Conservation (phyloP, 208 protist species). For the Wallacemonas rigidus region DNA sequence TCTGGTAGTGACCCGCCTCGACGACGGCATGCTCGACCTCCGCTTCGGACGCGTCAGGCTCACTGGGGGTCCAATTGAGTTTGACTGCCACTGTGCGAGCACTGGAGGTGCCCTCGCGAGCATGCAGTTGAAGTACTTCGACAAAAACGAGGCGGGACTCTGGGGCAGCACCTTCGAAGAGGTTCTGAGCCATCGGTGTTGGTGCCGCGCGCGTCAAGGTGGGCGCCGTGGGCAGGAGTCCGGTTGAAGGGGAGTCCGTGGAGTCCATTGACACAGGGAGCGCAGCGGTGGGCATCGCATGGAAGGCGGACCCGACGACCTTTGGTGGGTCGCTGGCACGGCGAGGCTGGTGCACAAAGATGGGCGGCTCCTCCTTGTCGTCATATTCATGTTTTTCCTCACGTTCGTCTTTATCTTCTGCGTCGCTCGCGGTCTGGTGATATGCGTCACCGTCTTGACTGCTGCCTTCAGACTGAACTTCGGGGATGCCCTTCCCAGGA, state of each 20-base stretch:
- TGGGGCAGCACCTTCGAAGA: slow-evolving; percentile 45
- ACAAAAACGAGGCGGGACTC: slow-evolving; percentile 26
- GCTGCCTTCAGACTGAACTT: background rate
- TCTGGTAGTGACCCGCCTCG: slow-evolving; percentile 23
- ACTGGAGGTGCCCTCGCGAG: slow-evolving; percentile 22
- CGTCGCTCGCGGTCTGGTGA: background rate
- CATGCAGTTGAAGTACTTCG: slow-evolving; percentile 29
- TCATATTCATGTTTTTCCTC: slow-evolving; percentile 14
- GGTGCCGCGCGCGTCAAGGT: background rate
- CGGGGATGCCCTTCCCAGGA: background rate
- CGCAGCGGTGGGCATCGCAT: background rate
- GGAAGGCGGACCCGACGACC: background rate
- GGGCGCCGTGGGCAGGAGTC: background rate
- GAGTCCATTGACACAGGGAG: background rate
- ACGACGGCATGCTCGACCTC: background rate
- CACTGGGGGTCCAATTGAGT: slow-evolving; percentile 7
- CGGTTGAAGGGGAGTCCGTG: background rate
- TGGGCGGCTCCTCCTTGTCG: background rate
- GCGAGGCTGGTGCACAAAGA: slow-evolving; percentile 3
- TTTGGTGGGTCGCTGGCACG: background rate
- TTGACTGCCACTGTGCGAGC: slow-evolving; percentile 20
- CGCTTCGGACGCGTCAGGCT: background rate
- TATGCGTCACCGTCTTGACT: background rate
- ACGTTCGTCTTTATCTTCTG: slow-evolving; percentile 1
- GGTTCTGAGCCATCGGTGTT: slow-evolving; percentile 24